phyloP scores from a whole-genome alignment of 2,329 filamentous ascomycete species.

The Epichloe gansuensis region DNA sequence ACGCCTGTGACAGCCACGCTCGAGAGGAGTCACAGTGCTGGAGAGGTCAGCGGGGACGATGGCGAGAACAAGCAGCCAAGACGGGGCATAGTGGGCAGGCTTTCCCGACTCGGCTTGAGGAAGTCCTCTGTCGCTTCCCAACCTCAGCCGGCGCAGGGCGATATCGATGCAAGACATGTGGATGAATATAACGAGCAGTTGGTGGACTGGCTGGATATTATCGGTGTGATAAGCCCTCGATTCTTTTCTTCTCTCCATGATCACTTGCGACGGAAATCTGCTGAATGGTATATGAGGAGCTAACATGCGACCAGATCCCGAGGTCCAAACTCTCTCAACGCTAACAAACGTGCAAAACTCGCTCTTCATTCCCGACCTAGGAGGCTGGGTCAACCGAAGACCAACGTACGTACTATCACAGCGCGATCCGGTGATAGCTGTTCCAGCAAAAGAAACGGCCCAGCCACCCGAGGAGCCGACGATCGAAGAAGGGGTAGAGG shows the following conservation, averaged over 20 bases:
- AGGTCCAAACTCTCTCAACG: constrained; percentile 71
- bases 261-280: too few species aligned
- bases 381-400: constrained; percentile 59
- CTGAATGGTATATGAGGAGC: neutral
- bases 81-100: constrained; percentile 4
- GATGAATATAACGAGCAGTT: constrained; percentile 27
- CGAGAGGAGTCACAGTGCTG: constrained; percentile 1
- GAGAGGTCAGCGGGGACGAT: neutral
- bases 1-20: constrained; percentile 11
- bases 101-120: constrained; percentile 2
- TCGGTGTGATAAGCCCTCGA: constrained; percentile 17
- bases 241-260: neutral
- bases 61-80: neutral
- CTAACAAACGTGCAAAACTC: constrained; percentile 87
- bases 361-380: constrained; percentile 74
- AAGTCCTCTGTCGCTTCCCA: neutral
- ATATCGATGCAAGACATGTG: constrained; percentile 10
- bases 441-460: neutral
- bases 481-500: neutral
- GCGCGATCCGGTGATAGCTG: neutral
- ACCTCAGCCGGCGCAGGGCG: neutral
- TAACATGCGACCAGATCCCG: constrained; percentile 52
- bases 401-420: constrained; percentile 66
- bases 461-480: constrained; percentile 10
- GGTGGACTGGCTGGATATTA: constrained; percentile 28